Conservation (phyloP, 179 eudicot genomes). For the Silene vulgaris region DNA sequence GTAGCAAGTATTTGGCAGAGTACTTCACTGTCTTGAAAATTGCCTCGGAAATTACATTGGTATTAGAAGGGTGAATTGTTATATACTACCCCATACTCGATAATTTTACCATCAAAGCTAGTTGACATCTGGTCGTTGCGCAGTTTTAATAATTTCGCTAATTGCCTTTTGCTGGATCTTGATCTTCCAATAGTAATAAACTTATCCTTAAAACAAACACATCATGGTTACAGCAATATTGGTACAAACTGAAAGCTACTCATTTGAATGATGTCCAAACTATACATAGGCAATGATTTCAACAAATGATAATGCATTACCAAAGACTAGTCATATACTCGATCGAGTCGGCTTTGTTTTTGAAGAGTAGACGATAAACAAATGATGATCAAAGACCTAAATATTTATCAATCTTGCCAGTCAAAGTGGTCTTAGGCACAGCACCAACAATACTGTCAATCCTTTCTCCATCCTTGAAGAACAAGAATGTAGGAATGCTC, state of each 20-base stretch:
- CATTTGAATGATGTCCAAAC: constrained; percentile 1
- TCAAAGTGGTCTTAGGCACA: constrained; percentile 41
- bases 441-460: constrained; percentile 50
- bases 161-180: not conserved
- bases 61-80: no score
- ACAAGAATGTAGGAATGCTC: constrained; percentile 48
- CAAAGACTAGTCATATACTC: not conserved
- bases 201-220: not conserved
- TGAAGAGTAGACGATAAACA: not conserved
- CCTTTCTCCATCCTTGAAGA: constrained; percentile 50
- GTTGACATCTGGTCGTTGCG: no score
- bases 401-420: constrained; percentile 41
- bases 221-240: not conserved
- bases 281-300: constrained; percentile 6
- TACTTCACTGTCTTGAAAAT: no score
- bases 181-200: not conserved
- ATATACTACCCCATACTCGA: no score
- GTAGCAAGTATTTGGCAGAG: no score
- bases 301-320: constrained; percentile 2
- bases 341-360: not conserved
- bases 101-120: no score
- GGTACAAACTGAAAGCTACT: constrained; percentile 8
- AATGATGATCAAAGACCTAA: constrained; percentile 25
- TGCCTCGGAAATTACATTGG: no score
- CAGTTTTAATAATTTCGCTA: no score